A percentile compares a stretch with the other conserved stretches of the same genome.
phyloP scores from a whole-genome alignment of 176 grass and related monocot genomes.

The Aegilops umbellulata region DNA sequence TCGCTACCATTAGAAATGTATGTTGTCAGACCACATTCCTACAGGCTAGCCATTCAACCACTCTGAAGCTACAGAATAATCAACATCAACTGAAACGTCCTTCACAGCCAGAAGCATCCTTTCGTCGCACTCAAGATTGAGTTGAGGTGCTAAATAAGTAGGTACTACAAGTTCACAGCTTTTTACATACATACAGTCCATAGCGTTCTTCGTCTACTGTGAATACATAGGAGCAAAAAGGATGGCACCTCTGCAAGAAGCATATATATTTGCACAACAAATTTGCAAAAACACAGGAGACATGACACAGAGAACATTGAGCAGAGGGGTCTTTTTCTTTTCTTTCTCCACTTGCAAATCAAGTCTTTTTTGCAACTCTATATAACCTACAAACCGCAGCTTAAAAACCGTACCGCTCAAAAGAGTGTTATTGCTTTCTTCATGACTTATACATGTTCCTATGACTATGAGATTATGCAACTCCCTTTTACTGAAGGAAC shows the following conservation, averaged over 20 bases:
- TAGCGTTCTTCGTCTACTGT: neutral
- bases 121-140: neutral
- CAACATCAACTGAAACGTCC: no score
- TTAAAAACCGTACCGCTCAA: no score
- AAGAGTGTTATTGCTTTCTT: no score
- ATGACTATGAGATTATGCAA: no score
- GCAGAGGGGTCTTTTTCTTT: neutral
- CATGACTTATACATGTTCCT: no score
- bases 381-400: neutral
- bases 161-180: neutral
- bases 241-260: neutral
- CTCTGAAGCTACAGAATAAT: no score
- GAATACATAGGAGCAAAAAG: neutral
- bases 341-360: neutral
- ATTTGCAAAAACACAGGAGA: neutral
- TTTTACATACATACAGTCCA: slow-evolving; percentile 23
- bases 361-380: slow-evolving; percentile 8
- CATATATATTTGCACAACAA: neutral
- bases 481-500: no score
- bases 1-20: no score
- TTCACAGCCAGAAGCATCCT: neutral
- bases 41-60: no score
- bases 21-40: no score
- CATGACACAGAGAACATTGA: neutral
- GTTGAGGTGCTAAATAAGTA: neutral